Evolutionary conservation across 2,329 filamentous ascomycete genomes (phyloP), one percentile per base, ranked within the genome.

Genomic region (Xylariales sp.): DNA sequence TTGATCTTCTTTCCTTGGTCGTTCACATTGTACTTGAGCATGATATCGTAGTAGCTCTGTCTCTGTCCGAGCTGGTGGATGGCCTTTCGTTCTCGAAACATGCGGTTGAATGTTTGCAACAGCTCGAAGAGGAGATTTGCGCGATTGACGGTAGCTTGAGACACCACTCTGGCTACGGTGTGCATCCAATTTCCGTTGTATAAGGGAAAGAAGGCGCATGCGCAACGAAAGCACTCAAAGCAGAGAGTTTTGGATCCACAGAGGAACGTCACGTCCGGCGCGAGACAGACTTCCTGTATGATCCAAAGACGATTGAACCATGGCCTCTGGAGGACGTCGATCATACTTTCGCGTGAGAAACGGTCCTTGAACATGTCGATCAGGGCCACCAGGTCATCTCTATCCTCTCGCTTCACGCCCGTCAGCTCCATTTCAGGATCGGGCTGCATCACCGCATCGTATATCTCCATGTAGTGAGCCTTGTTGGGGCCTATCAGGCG

Each of bases 261-360:
- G 22, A 43, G 22, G 15, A 54, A 48, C 4, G 24, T 39, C 10
- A 51, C 28, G 3, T 39, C 24, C 5, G 29, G 16, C 6, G 47
- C 43, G n/a, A 51, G 27, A 38, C 44, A 48, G 2, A 53, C 53
- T 32, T 64, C 62, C 45, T 63, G 61, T 5, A 64, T 57, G 3
- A 52, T 55, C 62, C 62, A 65, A 1, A 64, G 45, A 4, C 62
- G 59, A 16, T 40, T 48, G 41, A 58, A 56, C 61, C 61, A 64
- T 1, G 42, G 6, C 4, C 59, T 50, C 10, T 48, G 40, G 20
- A 63, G 46, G 2, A 62, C 46, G 19, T 59, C 58, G 1, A 44
- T 35, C n/a, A 53, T 44, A 5, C 54, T 14, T 31, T 12, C 25
- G 29, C 6, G 29, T 31, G 29, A 31, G n/a, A 31, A 31, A 7